Conservation (phyloP, 192 early-diverging fungal genomes). For the Allomyces macrogynus region DNA sequence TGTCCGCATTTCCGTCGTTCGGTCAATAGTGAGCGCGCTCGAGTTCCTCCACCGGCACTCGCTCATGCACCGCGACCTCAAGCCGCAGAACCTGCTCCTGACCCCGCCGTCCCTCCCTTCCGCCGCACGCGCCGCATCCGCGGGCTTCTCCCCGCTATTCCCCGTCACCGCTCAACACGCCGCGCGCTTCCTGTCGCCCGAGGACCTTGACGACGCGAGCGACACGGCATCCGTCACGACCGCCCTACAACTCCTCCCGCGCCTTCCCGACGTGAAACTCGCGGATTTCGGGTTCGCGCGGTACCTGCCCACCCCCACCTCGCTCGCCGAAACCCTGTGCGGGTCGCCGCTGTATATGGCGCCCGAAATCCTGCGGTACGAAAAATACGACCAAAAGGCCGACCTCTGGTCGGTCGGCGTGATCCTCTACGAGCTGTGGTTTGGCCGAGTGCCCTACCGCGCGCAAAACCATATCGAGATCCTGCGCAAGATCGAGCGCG, state of each 20-base stretch:
- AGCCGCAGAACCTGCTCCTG: constrained; percentile 48
- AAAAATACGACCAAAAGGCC: constrained; percentile 86
- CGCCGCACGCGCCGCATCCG: neutral
- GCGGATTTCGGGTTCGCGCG: constrained; percentile 98
- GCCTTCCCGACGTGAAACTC: constrained; percentile 63
- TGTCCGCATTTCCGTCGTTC: neutral
- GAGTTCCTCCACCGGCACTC: constrained; percentile 65
- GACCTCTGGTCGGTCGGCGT: constrained; percentile 95
- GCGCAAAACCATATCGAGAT: constrained; percentile 88
- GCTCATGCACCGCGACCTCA: constrained; percentile 91
- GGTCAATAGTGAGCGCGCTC: constrained; percentile 50
- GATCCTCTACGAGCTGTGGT: constrained; percentile 83
- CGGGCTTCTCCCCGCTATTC: constrained; percentile 13
- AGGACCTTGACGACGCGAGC: constrained; percentile 3
- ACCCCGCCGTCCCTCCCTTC: neutral
- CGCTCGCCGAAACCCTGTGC: constrained; percentile 86
- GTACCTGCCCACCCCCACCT: constrained; percentile 44
- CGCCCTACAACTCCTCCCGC: constrained; percentile 62
- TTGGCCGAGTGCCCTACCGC: constrained; percentile 74
- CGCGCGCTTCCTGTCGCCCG: constrained; percentile 6
- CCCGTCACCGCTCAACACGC: neutral
- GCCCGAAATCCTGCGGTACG: constrained; percentile 65
- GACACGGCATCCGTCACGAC: constrained; percentile 10
- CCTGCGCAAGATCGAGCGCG: constrained; percentile 68
- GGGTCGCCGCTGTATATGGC: constrained; percentile 95